phyloP scores from a whole-genome alignment of 1,284 basidiomycete genomes.

The Puccinia hordei region DNA sequence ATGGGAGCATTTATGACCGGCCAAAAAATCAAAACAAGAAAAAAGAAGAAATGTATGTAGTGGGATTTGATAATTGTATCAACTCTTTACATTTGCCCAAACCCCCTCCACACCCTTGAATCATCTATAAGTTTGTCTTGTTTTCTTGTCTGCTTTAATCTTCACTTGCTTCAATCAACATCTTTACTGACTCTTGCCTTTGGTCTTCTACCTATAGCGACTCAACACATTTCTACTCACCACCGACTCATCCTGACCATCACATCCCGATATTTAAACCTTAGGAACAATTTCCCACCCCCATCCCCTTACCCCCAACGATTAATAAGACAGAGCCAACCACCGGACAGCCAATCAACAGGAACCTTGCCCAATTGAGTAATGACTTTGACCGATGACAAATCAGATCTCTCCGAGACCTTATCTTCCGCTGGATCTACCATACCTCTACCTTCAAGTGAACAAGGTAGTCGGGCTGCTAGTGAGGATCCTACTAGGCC shows the following conservation, averaged over 20 bases:
- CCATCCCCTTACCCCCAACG: background rate
- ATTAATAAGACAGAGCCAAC: background rate
- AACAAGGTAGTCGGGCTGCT: slow-evolving; percentile 44
- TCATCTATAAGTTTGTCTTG: no score
- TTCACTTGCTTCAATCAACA: no score
- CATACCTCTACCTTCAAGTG: slow-evolving; percentile 50
- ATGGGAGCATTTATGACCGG: no score
- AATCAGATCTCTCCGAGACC: slow-evolving; percentile 50
- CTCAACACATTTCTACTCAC: background rate
- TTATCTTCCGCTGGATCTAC: slow-evolving; percentile 50
- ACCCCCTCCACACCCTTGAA: no score
- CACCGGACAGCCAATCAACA: background rate
- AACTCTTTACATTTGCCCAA: no score
- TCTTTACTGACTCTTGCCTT: no score
- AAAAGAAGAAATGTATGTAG: no score
- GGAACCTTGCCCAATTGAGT: background rate
- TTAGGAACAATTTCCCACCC: background rate
- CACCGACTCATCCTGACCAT: background rate
- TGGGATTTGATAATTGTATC: no score
- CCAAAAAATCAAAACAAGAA: no score
- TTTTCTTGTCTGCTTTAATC: no score
- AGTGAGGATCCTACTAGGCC: slow-evolving; percentile 47
- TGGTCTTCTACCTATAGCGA: no score
- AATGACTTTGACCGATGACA: slow-evolving; percentile 49
- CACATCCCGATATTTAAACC: background rate